These are phyloP conservation scores for Spathaspora sp. DNA, from an alignment of 805 yeast species.

Conservation along the genomic window DNA sequence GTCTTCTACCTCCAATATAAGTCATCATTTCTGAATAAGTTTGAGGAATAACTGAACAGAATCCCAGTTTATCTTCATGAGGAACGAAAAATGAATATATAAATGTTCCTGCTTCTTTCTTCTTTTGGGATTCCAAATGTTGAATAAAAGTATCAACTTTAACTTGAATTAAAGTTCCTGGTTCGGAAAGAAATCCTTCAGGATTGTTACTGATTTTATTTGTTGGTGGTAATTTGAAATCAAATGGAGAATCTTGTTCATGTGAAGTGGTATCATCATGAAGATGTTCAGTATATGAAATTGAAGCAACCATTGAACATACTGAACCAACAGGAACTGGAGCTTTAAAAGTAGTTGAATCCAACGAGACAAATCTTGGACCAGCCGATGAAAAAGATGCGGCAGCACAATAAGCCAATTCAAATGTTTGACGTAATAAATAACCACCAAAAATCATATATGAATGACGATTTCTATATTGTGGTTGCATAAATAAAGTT, in stretches of 20 bases:
- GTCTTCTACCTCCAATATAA: slow-evolving; percentile 84
- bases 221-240: slow-evolving; percentile 56
- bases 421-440: slow-evolving; percentile 86
- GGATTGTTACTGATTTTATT: slow-evolving; percentile 48
- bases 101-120: slow-evolving; percentile 79
- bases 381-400: slow-evolving; percentile 83
- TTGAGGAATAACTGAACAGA: slow-evolving; percentile 76
- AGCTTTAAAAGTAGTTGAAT: slow-evolving; percentile 85
- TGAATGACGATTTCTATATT: slow-evolving; percentile 90
- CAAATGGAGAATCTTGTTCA: slow-evolving; percentile 35
- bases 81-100: slow-evolving; percentile 88
- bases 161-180: slow-evolving; percentile 89
- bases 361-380: slow-evolving; percentile 87
- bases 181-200: slow-evolving; percentile 59
- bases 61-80: slow-evolving; percentile 51
- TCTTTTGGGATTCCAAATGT: slow-evolving; percentile 55
- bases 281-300: slow-evolving; percentile 82
- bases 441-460: slow-evolving; percentile 96
- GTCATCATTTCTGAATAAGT: slow-evolving; percentile 91
- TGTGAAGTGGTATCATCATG: slow-evolving; percentile 31
- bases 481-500: slow-evolving; percentile 92
- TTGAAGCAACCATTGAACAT: slow-evolving; percentile 73
- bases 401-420: slow-evolving; percentile 88
- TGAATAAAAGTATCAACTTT: slow-evolving; percentile 81
- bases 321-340: slow-evolving; percentile 97